Percentiles rank a stretch among this genome's conserved stretches.
Conservation (phyloP, 768 basidiomycete species). For the Collybia nuda region DNA sequence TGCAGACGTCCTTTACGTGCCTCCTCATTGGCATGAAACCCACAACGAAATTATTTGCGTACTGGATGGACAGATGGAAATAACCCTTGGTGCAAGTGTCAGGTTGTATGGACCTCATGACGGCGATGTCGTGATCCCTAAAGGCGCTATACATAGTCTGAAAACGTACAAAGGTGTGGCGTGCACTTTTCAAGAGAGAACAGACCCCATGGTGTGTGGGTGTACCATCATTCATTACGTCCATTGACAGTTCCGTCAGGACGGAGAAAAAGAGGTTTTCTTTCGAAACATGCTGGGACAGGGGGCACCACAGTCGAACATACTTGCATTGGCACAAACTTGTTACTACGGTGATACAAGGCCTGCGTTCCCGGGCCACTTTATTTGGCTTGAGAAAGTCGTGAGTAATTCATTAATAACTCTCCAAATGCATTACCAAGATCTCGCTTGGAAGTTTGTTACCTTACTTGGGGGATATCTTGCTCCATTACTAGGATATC, state of each 20-base stretch:
- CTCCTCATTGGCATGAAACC: slow-evolving; percentile 32
- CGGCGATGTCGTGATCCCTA: slow-evolving; percentile 27
- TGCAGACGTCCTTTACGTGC: slow-evolving; percentile 23
- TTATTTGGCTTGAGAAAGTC: slow-evolving; percentile 25
- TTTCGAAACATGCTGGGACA: slow-evolving; percentile 26
- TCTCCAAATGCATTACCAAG: background rate
- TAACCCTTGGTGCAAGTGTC: slow-evolving; percentile 19
- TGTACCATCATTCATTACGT: background rate
- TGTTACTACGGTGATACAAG: slow-evolving; percentile 26
- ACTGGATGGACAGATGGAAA: slow-evolving; percentile 25
- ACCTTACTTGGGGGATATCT: slow-evolving; percentile 24
- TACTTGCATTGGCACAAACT: background rate
- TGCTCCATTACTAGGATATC: slow-evolving; percentile 22
- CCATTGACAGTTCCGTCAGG: slow-evolving; percentile 11
- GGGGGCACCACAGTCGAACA: slow-evolving; percentile 5
- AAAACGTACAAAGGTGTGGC: slow-evolving; percentile 22
- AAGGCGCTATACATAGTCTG: slow-evolving; percentile 25
- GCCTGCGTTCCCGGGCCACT: slow-evolving; percentile 22
- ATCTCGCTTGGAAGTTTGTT: slow-evolving; percentile 17
- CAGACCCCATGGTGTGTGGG: slow-evolving; percentile 25
- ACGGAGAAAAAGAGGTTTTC: slow-evolving; percentile 31
- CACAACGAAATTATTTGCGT: slow-evolving; percentile 32
- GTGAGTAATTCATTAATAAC: slow-evolving; percentile 14
- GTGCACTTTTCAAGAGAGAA: slow-evolving; percentile 27
- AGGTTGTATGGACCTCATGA: slow-evolving; percentile 26